Conservation (phyloP, 176 grass and related monocot genomes). For the Aechmea fasciata region DNA sequence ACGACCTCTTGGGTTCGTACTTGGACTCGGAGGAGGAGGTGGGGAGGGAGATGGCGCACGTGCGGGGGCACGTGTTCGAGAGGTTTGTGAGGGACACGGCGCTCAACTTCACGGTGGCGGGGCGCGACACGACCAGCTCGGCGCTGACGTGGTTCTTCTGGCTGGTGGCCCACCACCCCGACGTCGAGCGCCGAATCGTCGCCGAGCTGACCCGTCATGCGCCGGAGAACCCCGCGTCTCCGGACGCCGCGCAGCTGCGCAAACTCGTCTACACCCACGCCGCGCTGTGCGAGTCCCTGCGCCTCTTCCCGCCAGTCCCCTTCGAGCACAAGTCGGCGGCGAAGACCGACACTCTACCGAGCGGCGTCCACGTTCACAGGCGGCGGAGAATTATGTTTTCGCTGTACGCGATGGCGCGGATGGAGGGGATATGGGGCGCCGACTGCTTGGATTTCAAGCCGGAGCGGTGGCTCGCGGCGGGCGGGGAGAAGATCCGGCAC, state of each 20-base stretch:
- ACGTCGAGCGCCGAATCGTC: background rate
- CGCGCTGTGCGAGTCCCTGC: slow-evolving; percentile 32
- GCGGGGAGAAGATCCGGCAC: slow-evolving; percentile 19
- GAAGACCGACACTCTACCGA: slow-evolving; percentile 33
- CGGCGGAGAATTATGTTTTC: slow-evolving; percentile 29
- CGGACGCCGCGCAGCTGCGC: background rate
- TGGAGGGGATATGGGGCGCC: slow-evolving; percentile 40
- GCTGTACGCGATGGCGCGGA: slow-evolving; percentile 37
- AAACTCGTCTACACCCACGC: slow-evolving; percentile 27
- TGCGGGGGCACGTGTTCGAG: background rate
- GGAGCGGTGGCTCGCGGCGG: slow-evolving; percentile 31
- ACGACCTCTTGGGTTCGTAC: slow-evolving; percentile 3
- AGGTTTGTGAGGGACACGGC: slow-evolving; percentile 11
- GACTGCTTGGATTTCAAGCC: slow-evolving; percentile 51
- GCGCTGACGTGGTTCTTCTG: slow-evolving; percentile 18
- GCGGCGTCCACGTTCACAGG: slow-evolving; percentile 13
- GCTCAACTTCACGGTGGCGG: slow-evolving; percentile 10
- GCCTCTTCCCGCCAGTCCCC: slow-evolving; percentile 29
- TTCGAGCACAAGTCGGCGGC: slow-evolving; percentile 26
- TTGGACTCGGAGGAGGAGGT: background rate
- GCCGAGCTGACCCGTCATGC: background rate
- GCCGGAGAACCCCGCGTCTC: background rate
- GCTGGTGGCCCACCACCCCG: background rate
- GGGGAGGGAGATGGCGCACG: background rate
- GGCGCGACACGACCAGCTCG: slow-evolving; percentile 14